Evolutionary conservation across 345 rosid species (phyloP).

Genomic region (Clarkia xantiana): DNA sequence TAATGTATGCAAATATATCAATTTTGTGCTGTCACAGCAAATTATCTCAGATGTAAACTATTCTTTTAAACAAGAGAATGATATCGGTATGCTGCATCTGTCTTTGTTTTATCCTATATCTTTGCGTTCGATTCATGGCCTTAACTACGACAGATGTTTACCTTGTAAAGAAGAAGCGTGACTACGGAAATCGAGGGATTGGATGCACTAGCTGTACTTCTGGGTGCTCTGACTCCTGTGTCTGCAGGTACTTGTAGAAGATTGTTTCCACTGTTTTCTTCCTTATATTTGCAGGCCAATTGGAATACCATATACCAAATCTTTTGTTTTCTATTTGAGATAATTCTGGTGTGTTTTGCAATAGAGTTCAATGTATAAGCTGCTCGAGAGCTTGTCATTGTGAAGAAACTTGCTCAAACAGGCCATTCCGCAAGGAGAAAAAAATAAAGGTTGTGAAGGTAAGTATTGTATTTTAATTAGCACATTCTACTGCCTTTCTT

Average conservation of each 20-base stretch:
- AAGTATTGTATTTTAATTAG: conserved; percentile 1
- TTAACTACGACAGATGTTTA: conserved; percentile 66
- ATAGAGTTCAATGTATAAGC: conserved; percentile 84
- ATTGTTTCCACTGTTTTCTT: conserved; percentile 1
- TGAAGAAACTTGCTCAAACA: conserved; percentile 70
- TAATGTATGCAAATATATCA: background rate
- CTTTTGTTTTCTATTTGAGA: background rate
- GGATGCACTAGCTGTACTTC: conserved; percentile 81
- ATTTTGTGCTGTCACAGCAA: too few relatives aligned
- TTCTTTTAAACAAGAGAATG: too few relatives aligned
- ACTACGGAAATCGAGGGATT: conserved; percentile 43
- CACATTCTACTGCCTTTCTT: background rate
- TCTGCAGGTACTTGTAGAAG: conserved; percentile 53
- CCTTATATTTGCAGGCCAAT: background rate
- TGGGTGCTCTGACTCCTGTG: conserved; percentile 60
- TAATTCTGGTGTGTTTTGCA: conserved; percentile 1
- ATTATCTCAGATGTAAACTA: too few relatives aligned
- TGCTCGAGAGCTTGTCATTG: conserved; percentile 82
- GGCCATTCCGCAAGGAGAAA: conserved; percentile 90
- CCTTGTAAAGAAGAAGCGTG: conserved; percentile 73
- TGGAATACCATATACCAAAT: background rate
- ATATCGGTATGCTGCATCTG: too few relatives aligned
- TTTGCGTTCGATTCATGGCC: conserved; percentile 9
- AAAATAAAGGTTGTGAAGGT: conserved; percentile 77
- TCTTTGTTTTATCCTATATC: background rate